phyloP scores from a whole-genome alignment of 2,329 filamentous ascomycete genomes.

The Aureobasidium pullulans region DNA sequence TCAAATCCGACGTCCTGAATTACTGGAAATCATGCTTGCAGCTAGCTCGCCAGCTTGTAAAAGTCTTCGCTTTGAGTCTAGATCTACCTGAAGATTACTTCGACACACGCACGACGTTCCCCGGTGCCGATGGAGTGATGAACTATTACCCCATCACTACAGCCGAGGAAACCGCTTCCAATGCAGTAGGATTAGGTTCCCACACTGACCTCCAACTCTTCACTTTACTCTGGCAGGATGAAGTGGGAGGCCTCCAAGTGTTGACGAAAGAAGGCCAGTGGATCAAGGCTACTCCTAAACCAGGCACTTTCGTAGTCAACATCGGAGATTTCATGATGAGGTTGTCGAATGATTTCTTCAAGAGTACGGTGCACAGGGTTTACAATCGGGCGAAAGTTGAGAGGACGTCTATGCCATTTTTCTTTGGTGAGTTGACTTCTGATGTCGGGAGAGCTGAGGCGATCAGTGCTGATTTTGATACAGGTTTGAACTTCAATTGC shows the following conservation, averaged over 20 bases:
- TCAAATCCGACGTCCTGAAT: slow-evolving; percentile 48
- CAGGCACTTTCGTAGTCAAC: slow-evolving; percentile 41
- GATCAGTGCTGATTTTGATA: slow-evolving; percentile 47
- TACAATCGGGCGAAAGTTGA: slow-evolving; percentile 45
- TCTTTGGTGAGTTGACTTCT: slow-evolving; percentile 35
- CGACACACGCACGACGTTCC: slow-evolving; percentile 22
- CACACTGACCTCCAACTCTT: slow-evolving; percentile 41
- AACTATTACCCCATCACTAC: slow-evolving; percentile 9
- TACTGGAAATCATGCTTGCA: not conserved
- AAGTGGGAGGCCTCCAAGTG: slow-evolving; percentile 34
- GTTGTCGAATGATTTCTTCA: slow-evolving; percentile 47
- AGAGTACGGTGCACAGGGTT: slow-evolving; percentile 48
- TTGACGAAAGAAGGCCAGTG: slow-evolving; percentile 32
- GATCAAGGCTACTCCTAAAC: slow-evolving; percentile 37
- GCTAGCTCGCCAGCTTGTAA: slow-evolving; percentile 32
- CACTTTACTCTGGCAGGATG: slow-evolving; percentile 39
- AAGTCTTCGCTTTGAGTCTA: slow-evolving; percentile 36
- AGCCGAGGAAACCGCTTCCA: not conserved
- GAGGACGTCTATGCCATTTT: slow-evolving; percentile 50
- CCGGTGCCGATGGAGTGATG: slow-evolving; percentile 26
- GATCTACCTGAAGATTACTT: slow-evolving; percentile 36
- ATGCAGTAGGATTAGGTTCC: slow-evolving; percentile 24
- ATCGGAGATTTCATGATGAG: slow-evolving; percentile 33
- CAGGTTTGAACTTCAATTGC: slow-evolving; percentile 22
- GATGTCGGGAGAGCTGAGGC: slow-evolving; percentile 41